These are phyloP conservation scores for Sporobolomyces pararoseus DNA, from an alignment of 768 basidiomycete genomes.

Conservation along the genomic window DNA sequence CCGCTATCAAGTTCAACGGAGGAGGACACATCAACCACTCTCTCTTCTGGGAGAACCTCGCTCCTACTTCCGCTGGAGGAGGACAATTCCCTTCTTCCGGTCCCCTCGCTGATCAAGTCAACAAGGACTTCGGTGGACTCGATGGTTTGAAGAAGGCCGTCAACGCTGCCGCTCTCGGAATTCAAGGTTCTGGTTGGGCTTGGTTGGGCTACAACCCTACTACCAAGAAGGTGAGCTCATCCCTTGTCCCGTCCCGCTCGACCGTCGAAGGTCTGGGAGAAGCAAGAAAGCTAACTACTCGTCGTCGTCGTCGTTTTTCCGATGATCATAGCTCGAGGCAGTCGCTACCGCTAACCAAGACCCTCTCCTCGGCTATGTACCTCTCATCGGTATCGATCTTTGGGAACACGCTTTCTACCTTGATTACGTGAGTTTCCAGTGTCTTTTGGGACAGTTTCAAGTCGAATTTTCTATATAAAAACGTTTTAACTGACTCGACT, in stretches of 20 bases:
- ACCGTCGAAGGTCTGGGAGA: too few species aligned
- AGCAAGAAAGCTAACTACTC: too few species aligned
- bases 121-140: constrained; percentile 78
- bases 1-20: constrained; percentile 96
- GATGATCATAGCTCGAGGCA: constrained; percentile 62
- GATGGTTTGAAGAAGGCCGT: constrained; percentile 80
- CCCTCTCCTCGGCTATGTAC: constrained; percentile 72
- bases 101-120: constrained; percentile 68
- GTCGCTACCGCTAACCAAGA: constrained; percentile 96
- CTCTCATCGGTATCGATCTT: constrained; percentile 92
- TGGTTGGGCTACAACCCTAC: constrained; percentile 67
- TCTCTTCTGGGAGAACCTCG: constrained; percentile 96
- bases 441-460: background rate
- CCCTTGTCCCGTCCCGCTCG: background rate
- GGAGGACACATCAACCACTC: constrained; percentile 93
- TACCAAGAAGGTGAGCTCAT: constrained; percentile 31
- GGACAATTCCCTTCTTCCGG: constrained; percentile 54
- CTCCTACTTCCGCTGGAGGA: constrained; percentile 60
- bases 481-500: too few species aligned
- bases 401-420: constrained; percentile 90
- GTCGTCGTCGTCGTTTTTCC: too few species aligned
- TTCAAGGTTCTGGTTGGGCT: constrained; percentile 98
- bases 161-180: constrained; percentile 79
- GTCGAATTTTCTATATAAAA: too few species aligned
- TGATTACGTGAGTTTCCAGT: constrained; percentile 57